Evolutionary conservation across 129 eudicot genomes (phyloP).

Genomic region (Daucus carota): DH1_v3.0 NC_030383.2:58965501-58966000

Average conservation of each 20-base stretch:
- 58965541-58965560: not conserved
- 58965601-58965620: slow-evolving; percentile 66
- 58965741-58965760: not conserved
- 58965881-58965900: not conserved
- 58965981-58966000: not conserved
- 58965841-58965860: not conserved
- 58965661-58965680: slow-evolving; percentile 1
- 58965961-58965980: not conserved
- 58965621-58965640: slow-evolving; percentile 69
- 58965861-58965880: not conserved
- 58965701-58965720: not conserved
- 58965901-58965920: not conserved
- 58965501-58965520: slow-evolving; percentile 36
- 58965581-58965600: slow-evolving; percentile 67
- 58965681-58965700: not conserved
- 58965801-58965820: not conserved
- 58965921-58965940: not conserved
- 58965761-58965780: not conserved
- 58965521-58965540: not conserved
- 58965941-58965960: not conserved
- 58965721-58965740: not conserved
- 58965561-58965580: slow-evolving; percentile 8
- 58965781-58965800: not conserved
- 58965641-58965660: slow-evolving; percentile 68
- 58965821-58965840: not conserved